phyloP scores from a whole-genome alignment of 2,329 filamentous ascomycete genomes.

The Paracoccidioides brasiliensis region DNA sequence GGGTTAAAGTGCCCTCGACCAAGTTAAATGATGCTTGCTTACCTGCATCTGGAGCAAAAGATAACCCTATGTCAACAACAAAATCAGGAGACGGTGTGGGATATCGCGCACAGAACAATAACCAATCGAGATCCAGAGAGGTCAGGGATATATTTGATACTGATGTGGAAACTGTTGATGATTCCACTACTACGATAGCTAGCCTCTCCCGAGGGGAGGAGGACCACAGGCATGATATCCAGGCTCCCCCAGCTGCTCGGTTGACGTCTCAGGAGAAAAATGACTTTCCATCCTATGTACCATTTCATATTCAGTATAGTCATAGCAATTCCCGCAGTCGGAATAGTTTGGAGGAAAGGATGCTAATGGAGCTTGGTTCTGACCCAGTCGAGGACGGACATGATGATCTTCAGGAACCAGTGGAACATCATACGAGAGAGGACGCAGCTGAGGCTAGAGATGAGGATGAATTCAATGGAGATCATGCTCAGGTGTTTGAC shows the following conservation, averaged over 20 bases:
- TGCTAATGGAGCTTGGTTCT: constrained; percentile 25
- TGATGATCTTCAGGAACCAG: constrained; percentile 16
- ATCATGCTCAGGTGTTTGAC: constrained; percentile 14
- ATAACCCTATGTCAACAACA: too few species aligned
- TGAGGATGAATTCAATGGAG: constrained; percentile 13
- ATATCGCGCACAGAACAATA: background rate
- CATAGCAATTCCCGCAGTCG: constrained; percentile 4
- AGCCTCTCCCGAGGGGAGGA: constrained; percentile 27
- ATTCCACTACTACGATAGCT: constrained; percentile 27
- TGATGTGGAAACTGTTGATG: constrained; percentile 32
- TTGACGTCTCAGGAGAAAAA: background rate
- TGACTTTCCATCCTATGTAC: background rate
- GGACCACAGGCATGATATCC: constrained; percentile 10
- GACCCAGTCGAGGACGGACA: constrained; percentile 23
- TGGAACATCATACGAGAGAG: constrained; percentile 17
- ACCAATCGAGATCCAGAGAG: constrained; percentile 15
- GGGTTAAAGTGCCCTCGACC: constrained; percentile 21
- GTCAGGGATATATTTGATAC: constrained; percentile 30
- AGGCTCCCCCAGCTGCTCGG: constrained; percentile 8
- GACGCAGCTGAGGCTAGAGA: constrained; percentile 17
- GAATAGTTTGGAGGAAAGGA: constrained; percentile 19
- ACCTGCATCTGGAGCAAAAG: background rate
- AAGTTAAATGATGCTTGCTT: constrained; percentile 12
- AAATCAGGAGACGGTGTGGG: background rate
- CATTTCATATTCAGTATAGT: background rate